Base-by-base conservation (phyloP, 345 rosid species). In the Excoecaria agallocha region DNA sequence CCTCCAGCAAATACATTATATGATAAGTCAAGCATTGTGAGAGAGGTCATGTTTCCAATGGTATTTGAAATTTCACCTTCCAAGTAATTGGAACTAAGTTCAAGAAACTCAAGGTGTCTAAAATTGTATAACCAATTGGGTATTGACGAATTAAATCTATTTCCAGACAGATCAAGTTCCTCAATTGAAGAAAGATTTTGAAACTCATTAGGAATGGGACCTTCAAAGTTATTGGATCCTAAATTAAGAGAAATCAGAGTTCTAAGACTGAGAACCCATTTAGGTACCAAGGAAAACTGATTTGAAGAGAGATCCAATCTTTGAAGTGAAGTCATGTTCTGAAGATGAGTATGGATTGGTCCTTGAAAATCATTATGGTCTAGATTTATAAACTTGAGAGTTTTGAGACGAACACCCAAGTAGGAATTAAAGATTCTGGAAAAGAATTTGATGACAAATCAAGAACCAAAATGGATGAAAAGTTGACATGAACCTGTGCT, bases 401-500 rank as follows among this genome's bases (percentile, higher is more conserved):
- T 35, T 3, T 17, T 7, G 20, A 80, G 72, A 59, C 45, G 43
- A 63, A 76, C 50, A 78, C 12, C 84, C 84, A 80, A n/a, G 12
- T 6, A 43, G 55, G 55, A 7, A 51, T 51, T 51, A 11, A 51
- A 51, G 55, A 1, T 16, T 19, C 25, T 0, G 3, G 1, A 37
- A 49, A 58, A 64, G 12, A 3, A 25, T 19, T 64, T 0, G n/a
- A 5, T 25, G 20, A 75, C 46, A n/a, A 5, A 0, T 62, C 46
- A 19, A 84, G 83, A 10, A 57, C 0, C 0, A 12, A 13, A 37
- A 85, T 78, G 8, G 82, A 77, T 0, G 82, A 66, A 5, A 81
- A 58, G 25, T 81, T 84, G 9, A 62, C 39, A 50, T 17, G 0
- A 9, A 45, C 1, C 8, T 16, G 20, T 3, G 50, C 25, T 1